Conservation (phyloP, 176 grass and related monocot species). For the Urochloa ruziziensis region DNA sequence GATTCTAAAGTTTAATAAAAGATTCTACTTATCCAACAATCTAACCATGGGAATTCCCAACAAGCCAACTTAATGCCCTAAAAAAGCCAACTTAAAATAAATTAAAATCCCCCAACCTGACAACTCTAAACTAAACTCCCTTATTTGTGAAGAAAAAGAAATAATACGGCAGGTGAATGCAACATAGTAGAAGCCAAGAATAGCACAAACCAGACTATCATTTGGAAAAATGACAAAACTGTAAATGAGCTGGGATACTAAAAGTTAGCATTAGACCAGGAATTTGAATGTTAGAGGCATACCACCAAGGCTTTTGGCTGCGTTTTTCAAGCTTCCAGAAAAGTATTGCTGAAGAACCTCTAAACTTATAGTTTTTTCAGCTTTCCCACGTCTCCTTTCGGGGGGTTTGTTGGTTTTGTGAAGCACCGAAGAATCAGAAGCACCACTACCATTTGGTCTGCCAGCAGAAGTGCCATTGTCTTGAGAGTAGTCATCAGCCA, state of each 20-base stretch:
- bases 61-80: not conserved
- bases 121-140: not conserved
- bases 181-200: conserved; percentile 19
- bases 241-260: not conserved
- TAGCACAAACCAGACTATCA: not conserved
- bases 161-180: not conserved
- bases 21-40: not conserved
- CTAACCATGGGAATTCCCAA: not conserved
- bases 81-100: conserved; percentile 14
- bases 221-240: conserved; percentile 1
- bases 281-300: conserved; percentile 38
- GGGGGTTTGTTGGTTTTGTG: conserved; percentile 48
- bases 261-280: conserved; percentile 3
- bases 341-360: conserved; percentile 96
- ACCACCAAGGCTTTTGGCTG: conserved; percentile 94
- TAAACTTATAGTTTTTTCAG: conserved; percentile 94
- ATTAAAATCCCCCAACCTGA: not conserved
- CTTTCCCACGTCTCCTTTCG: conserved; percentile 87
- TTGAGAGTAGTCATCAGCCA: conserved; percentile 39
- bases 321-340: conserved; percentile 86
- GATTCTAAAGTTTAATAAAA: not conserved
- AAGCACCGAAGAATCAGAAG: conserved; percentile 53
- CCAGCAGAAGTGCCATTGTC: conserved; percentile 39
- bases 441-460: conserved; percentile 46
- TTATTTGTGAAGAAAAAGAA: conserved; percentile 5